These are phyloP conservation scores for Hydnum rufescens DNA, from an alignment of 768 basidiomycete species.

Conservation along the genomic window DNA sequence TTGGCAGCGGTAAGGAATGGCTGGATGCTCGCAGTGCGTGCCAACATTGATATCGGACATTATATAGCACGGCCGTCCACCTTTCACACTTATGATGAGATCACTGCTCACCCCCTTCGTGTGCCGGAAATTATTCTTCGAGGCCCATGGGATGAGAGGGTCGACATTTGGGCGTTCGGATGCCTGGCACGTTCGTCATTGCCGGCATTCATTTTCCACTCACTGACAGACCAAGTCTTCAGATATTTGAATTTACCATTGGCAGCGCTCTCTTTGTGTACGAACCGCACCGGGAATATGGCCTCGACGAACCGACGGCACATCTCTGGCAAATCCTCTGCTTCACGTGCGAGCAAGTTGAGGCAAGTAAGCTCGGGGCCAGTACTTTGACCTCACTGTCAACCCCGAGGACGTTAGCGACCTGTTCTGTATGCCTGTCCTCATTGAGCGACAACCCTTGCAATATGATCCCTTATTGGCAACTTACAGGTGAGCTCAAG, in stretches of 20 bases:
- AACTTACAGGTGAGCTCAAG: not conserved
- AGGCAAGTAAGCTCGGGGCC: not conserved
- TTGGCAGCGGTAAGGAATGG: slow-evolving; percentile 6
- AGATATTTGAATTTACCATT: not conserved
- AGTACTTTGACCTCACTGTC: not conserved
- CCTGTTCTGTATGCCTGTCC: not conserved
- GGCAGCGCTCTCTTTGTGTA: not conserved
- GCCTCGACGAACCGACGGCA: not conserved
- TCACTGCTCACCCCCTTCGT: slow-evolving; percentile 1
- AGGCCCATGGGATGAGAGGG: slow-evolving; percentile 8
- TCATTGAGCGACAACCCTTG: not conserved
- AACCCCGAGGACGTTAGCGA: not conserved
- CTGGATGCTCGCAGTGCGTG: not conserved
- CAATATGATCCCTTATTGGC: not conserved
- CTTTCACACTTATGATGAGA: not conserved
- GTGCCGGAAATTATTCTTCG: slow-evolving; percentile 8
- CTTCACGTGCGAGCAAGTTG: not conserved
- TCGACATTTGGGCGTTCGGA: slow-evolving; percentile 12
- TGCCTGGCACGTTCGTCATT: slow-evolving; percentile 8
- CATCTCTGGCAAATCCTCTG: not conserved
- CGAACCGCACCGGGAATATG: not conserved
- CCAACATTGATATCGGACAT: not conserved
- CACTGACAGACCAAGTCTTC: not conserved
- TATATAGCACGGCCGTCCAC: not conserved
- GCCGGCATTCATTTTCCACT: not conserved